These are phyloP conservation scores for Chalciporus sp. DNA, from an alignment of 1,284 basidiomycete genomes.

Conservation along the genomic window DNA sequence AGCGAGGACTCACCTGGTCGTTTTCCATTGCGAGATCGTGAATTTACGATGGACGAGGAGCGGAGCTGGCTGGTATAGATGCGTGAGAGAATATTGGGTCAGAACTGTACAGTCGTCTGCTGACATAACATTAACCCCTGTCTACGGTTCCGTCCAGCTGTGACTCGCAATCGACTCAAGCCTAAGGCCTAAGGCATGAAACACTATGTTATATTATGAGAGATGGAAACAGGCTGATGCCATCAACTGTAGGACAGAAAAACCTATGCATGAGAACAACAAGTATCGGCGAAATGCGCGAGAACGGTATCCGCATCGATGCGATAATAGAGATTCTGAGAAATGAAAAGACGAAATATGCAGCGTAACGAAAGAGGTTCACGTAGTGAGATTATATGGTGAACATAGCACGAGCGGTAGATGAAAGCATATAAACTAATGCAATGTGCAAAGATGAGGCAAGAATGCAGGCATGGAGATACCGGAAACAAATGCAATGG, in stretches of 20 bases:
- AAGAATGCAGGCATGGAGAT: constrained; percentile 30
- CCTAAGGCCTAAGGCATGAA: no score
- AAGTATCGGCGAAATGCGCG: constrained; percentile 1
- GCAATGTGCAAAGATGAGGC: constrained; percentile 18
- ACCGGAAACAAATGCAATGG: constrained; percentile 17
- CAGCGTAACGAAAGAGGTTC: constrained; percentile 10
- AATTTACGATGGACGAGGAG: constrained; percentile 1
- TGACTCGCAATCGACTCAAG: not conserved
- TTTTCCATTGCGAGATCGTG: constrained; percentile 66
- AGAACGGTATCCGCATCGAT: constrained; percentile 6
- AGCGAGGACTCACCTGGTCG: constrained; percentile 60
- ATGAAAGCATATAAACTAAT: constrained; percentile 26
- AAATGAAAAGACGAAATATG: constrained; percentile 1
- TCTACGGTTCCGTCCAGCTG: not conserved
- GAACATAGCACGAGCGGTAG: constrained; percentile 15
- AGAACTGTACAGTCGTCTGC: constrained; percentile 33
- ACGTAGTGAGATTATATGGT: constrained; percentile 11
- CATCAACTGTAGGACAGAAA: not conserved
- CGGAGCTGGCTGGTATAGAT: constrained; percentile 6
- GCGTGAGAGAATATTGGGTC: constrained; percentile 29
- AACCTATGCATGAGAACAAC: not conserved
- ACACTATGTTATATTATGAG: not conserved
- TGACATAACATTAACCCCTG: constrained; percentile 7
- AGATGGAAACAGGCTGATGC: constrained; percentile 7
- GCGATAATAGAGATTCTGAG: not conserved